Evolutionary conservation across 805 yeast species (phyloP).

Genomic region (Suhomyces sp.): DNA sequence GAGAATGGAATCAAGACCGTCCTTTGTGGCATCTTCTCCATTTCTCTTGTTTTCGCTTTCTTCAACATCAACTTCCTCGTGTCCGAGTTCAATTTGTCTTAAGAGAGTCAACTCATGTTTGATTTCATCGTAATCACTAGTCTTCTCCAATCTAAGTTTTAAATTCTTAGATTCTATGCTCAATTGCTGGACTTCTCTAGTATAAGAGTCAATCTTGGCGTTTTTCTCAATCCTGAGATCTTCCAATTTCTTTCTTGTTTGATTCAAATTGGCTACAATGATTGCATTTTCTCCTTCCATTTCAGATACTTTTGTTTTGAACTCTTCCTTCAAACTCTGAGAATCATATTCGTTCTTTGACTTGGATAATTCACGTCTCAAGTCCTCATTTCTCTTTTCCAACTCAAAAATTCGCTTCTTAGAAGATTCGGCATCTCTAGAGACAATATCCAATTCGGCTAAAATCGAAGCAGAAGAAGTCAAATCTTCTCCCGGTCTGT

Average conservation of each 20-base stretch:
- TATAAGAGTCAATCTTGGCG: constrained; percentile 36
- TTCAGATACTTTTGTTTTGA: constrained; percentile 48
- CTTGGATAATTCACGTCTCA: constrained; percentile 62
- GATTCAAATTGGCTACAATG: constrained; percentile 57
- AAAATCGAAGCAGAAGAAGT: constrained; percentile 34
- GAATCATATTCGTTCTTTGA: constrained; percentile 49
- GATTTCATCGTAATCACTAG: constrained; percentile 75
- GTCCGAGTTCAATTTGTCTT: constrained; percentile 74
- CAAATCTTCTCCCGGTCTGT: constrained; percentile 25
- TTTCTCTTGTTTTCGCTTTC: constrained; percentile 29
- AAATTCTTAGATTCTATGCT: constrained; percentile 51
- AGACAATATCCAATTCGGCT: constrained; percentile 63
- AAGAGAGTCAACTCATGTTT: constrained; percentile 73
- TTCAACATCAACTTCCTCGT: constrained; percentile 29
- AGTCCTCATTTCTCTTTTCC: constrained; percentile 74
- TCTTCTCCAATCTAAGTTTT: constrained; percentile 47
- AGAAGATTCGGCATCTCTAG: constrained; percentile 71
- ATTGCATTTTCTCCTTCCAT: constrained; percentile 70
- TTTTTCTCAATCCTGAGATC: constrained; percentile 21
- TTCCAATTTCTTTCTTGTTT: constrained; percentile 36
- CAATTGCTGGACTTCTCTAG: constrained; percentile 48
- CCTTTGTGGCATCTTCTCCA: constrained; percentile 20
- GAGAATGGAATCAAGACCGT: constrained; percentile 55
- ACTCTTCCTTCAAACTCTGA: constrained; percentile 39
- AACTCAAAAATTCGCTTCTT: constrained; percentile 67